Conservation (phyloP, 805 yeast genomes). For the Candida multigemmis region DNA sequence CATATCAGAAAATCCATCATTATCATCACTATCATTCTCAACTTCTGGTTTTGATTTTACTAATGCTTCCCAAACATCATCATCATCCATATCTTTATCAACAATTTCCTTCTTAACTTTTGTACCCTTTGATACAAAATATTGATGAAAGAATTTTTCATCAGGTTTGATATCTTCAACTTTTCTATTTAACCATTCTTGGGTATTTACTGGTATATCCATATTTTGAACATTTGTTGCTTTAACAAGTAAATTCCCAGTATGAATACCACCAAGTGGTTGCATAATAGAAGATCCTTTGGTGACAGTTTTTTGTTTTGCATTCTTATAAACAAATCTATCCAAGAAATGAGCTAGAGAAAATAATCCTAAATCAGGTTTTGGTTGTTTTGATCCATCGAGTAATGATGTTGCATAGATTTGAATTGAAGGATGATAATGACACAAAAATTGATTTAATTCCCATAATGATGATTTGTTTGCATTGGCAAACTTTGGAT, state of each 20-base stretch:
- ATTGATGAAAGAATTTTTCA: slow-evolving; percentile 81
- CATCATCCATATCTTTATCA: slow-evolving; percentile 25
- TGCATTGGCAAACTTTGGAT: slow-evolving; percentile 89
- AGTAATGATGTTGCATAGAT: slow-evolving; percentile 65
- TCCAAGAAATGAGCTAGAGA: slow-evolving; percentile 88
- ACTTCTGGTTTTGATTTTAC: slow-evolving; percentile 68
- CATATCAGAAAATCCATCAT: slow-evolving; percentile 35
- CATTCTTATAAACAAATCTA: slow-evolving; percentile 89
- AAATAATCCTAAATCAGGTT: slow-evolving; percentile 88
- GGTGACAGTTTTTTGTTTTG: slow-evolving; percentile 64
- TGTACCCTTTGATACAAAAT: slow-evolving; percentile 56
- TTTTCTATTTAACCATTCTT: slow-evolving; percentile 69
- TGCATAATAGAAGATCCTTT: slow-evolving; percentile 96
- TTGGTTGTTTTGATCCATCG: slow-evolving; percentile 40
- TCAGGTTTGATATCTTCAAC: slow-evolving; percentile 69
- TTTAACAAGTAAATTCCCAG: slow-evolving; percentile 58
- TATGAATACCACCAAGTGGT: slow-evolving; percentile 83
- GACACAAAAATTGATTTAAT: slow-evolving; percentile 58
- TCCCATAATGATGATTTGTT: slow-evolving; percentile 83
- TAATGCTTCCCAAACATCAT: slow-evolving; percentile 73
- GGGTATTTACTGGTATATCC: slow-evolving; percentile 71
- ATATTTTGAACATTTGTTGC: slow-evolving; percentile 37
- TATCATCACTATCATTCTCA: slow-evolving; percentile 35
- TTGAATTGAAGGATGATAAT: slow-evolving; percentile 88
- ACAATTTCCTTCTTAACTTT: slow-evolving; percentile 21